Evolutionary conservation across 306 rosid species (phyloP), one percentile per base, ranked within the genome.

Genomic region (Mucuna pruriens): DNA sequence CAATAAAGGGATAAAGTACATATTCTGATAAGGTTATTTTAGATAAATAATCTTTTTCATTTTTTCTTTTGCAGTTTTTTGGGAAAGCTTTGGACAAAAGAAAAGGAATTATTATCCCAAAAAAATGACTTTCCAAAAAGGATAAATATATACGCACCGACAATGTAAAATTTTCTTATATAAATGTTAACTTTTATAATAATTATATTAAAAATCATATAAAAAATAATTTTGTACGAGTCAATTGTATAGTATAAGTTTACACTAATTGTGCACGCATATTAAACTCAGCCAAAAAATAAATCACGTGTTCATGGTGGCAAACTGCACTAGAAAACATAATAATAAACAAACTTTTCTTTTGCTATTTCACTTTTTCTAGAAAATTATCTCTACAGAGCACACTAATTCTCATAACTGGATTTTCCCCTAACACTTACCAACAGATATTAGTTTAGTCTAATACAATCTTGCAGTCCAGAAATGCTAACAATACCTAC

Each of bases 401-500:
- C 78, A 74, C 23, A 74, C 66, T 52, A 74, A 20, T 52, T 74
- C 36, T 36, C 51, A 52, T 54, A 54, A 6, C 51, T 54, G 48
- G n/a, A 68, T 40, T 51, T 73, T 39, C 34, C 23, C 38, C 46
- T 52, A 74, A 20, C 5, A 74, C 77, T 33, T 72, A 10, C 10
- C 16, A 34, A 31, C 36, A 52, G 7, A 52, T 54, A 34, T 22
- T 44, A 31, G 19, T 52, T 17, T 36, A 36, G 48, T 34, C 51
- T 74, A 74, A 33, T 74, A 74, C 78, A 74, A 54, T 54, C 54
- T 22, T 33, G 49, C 33, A 74, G 33, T 74, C 36, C 67, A 54
- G 51, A 54, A 52, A 55, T 51, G 33, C 77, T 31, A 51, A 17
- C 9, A 72, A n/a, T 22, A 17, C 46, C 77, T 48, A 71, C 25